Base-by-base conservation (phyloP, 1,284 basidiomycete species). In the Cutaneotrichosporon spelunceum region DNA sequence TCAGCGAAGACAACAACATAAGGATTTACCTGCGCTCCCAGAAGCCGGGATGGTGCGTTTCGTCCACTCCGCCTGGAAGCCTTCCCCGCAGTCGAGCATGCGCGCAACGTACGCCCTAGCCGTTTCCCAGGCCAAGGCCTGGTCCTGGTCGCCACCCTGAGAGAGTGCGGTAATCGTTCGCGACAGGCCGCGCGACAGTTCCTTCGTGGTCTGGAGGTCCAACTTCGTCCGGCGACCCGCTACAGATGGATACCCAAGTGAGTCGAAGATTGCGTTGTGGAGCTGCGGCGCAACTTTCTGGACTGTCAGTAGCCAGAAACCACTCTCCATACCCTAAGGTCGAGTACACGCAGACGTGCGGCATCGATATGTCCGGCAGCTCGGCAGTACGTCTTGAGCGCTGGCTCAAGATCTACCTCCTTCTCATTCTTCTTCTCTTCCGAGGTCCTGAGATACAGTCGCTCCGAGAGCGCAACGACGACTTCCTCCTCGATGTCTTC, bases 401-500 rank as follows among this genome's bases (percentile, higher is more conserved):
- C 56, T 3, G 56, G 59, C n/a, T 36, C 48, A 6, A 50, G 52
- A 21, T 39, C 33, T 5, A 8, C 21, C 23, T 14, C 50, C 21
- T 39, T 39, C 52, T 47, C 36, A 23, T 57, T 52, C 33, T 55
- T 57, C 33, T 62, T 63, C 19, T 42, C 19, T 19, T 42, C 39
- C 39, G 39, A 42, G 39, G 39, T 16, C 39, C 8, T 42, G 39
- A 19, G 39, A 19, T 42, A 42, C 4, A 63, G 23, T 3, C 29
- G 27, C 6, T 65, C 65, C 2, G 63, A 61, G 9, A 69, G 16
- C 1, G 56, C 63, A 13, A 72, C 45, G 2, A 73, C 66, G 1
- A 72, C 52, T 21, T 63, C 65, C 49, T 73, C 72, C 47, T 75
- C 73, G 42, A 75, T 53, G 16, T 62, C 61, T 5, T 57, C 27